Base-by-base conservation (phyloP, 2,329 filamentous ascomycete species). In the Alternaria alternata region DNA sequence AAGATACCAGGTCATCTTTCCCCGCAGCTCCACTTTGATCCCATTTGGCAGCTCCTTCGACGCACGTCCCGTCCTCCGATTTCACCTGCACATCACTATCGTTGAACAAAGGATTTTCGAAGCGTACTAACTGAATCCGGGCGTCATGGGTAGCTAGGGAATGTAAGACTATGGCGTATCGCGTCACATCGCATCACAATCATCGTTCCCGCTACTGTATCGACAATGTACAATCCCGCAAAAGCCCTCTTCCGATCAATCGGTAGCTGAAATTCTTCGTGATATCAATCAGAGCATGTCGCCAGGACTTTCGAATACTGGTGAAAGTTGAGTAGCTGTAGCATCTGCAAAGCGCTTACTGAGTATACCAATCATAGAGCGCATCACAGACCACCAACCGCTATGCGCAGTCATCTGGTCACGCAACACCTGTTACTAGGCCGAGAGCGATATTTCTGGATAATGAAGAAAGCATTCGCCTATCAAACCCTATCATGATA, bases 1-100 rank as follows among this genome's bases (percentile, higher is more conserved):
- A 61, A 59, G 55, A 42, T 30, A 12, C 51, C 55, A 51, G 51
- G 65, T 59, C 63, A 65, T 54, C 43, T 38, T 65, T 61, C 61
- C 62, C 65, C 64, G 59, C 64, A 57, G 53, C 58, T 62, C 48
- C 57, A 51, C 48, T 36, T 30, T 47, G 9, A 30, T 51, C 53
- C 26, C 48, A 38, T 39, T 51, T 55, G 49, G n/a, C 41, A 46
- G 32, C 44, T 51, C 38, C 22, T 12, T 28, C 24, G 24, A 34
- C 28, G 18, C 64, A 54, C 49, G 34, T 60, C 54, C 42, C 54
- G 52, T 54, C 47, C 39, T 59, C 34, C 46, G 41, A 36, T 48
- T 12, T 30, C 18, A 24, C 49, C 30, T 44, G 7, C 36, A 34
- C 20, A 36, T 49, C 32, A n/a, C 41, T 28, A 16, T 32, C 47